These are phyloP conservation scores for Sedum album DNA, from an alignment of 164 flowering plant species.

Conservation along the genomic window DNA sequence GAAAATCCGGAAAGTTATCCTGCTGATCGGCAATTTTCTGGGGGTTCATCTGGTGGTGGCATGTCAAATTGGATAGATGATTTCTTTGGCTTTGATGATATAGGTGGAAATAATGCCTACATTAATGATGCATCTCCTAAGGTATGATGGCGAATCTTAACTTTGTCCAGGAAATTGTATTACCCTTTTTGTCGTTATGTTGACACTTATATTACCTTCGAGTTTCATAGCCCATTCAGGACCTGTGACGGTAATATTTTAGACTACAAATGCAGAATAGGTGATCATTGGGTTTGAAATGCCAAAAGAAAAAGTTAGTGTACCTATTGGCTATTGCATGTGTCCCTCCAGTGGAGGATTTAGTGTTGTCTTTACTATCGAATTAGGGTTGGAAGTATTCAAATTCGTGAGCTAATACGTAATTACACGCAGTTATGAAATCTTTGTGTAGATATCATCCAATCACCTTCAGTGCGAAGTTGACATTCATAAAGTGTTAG, in stretches of 20 bases:
- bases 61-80: constrained; percentile 74
- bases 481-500: neutral
- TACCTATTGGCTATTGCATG: neutral
- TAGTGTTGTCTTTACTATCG: neutral
- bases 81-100: constrained; percentile 45
- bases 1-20: constrained; percentile 22
- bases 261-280: neutral
- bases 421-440: neutral
- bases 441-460: neutral
- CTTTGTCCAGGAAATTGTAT: neutral
- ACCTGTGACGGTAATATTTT: neutral
- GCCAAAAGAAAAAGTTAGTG: neutral
- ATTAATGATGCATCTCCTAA: constrained; percentile 63
- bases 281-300: neutral
- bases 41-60: constrained; percentile 45
- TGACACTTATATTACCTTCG: neutral
- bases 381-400: neutral
- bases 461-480: neutral
- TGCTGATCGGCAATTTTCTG: constrained; percentile 27
- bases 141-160: constrained; percentile 27
- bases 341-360: neutral
- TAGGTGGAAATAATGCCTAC: constrained; percentile 35
- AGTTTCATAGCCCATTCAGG: neutral
- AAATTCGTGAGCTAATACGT: neutral
- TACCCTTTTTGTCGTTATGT: neutral